These are phyloP conservation scores for Epithemia pelagica DNA, from an alignment of 108 stramenopile species.

Conservation along the genomic window DNA sequence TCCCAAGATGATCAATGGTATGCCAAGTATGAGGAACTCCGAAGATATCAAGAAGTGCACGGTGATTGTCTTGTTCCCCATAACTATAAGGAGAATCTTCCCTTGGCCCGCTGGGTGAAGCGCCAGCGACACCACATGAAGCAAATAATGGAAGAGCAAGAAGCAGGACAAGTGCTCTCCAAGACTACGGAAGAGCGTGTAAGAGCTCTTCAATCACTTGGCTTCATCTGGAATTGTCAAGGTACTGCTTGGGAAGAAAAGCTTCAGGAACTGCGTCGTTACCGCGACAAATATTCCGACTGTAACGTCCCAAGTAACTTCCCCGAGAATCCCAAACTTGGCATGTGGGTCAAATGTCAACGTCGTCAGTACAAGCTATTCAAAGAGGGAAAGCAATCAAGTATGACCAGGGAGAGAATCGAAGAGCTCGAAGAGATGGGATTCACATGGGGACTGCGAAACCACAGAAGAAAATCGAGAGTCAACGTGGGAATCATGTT, in stretches of 20 bases:
- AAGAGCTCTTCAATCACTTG: conserved; percentile 20
- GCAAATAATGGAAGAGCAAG: conserved; percentile 16
- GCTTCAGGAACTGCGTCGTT: conserved; percentile 16
- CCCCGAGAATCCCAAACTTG: conserved; percentile 27
- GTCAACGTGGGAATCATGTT: no score
- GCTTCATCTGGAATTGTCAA: conserved; percentile 41
- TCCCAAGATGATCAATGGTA: conserved; percentile 12
- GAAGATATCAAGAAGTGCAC: not conserved
- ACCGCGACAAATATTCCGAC: conserved; percentile 1
- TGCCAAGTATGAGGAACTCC: conserved; percentile 8
- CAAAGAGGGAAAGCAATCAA: conserved; percentile 26
- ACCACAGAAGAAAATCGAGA: conserved; percentile 2
- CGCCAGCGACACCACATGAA: conserved; percentile 44
- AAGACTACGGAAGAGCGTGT: conserved; percentile 41
- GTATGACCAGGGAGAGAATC: conserved; percentile 40
- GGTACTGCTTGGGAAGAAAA: conserved; percentile 16
- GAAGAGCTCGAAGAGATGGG: conserved; percentile 34
- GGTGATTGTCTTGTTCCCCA: conserved; percentile 14
- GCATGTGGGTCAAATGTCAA: conserved; percentile 42
- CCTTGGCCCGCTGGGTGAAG: conserved; percentile 45
- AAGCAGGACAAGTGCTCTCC: conserved; percentile 13
- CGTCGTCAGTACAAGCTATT: conserved; percentile 34
- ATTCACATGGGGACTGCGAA: conserved; percentile 40
- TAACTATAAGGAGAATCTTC: conserved; percentile 17
- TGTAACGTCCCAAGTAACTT: conserved; percentile 35